Evolutionary conservation across 441 rosid species (phyloP).

Genomic region (Syzygium syzygioides): DNA sequence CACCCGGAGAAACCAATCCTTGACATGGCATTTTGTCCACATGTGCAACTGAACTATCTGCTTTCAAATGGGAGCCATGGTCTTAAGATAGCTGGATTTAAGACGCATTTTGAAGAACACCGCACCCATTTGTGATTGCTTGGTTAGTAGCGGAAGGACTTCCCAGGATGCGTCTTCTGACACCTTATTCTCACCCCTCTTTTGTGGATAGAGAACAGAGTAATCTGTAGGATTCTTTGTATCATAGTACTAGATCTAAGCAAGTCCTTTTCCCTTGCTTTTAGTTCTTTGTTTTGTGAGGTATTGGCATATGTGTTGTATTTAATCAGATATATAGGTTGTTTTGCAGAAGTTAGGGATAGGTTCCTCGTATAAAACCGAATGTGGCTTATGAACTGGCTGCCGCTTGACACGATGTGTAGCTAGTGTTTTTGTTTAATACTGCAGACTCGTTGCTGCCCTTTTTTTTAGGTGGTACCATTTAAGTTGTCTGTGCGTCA

Average conservation of each 20-base stretch:
- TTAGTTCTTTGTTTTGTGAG: not conserved
- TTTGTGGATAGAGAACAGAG: not conserved
- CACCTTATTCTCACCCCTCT: not conserved
- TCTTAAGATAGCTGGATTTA: not conserved
- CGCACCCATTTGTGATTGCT: not conserved
- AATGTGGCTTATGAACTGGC: not conserved
- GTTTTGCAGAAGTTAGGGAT: not conserved
- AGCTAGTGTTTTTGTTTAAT: not conserved
- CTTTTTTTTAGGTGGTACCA: not conserved
- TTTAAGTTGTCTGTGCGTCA: not conserved
- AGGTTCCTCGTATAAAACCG: not conserved
- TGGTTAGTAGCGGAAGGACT: not conserved
- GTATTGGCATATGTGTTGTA: not conserved
- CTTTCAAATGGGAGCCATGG: not conserved
- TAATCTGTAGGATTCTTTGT: not conserved
- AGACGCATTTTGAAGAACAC: not conserved
- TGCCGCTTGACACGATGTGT: not conserved
- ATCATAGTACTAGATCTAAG: not conserved
- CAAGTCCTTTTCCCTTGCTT: not conserved
- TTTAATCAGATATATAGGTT: not conserved
- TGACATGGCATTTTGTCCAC: not conserved
- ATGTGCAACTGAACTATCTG: not conserved
- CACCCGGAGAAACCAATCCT: constrained; percentile 19
- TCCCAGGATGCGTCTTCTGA: not conserved
- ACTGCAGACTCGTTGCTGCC: not conserved